phyloP scores from a whole-genome alignment of 495 filamentous ascomycete species.

The Xylaria grammica region DNA sequence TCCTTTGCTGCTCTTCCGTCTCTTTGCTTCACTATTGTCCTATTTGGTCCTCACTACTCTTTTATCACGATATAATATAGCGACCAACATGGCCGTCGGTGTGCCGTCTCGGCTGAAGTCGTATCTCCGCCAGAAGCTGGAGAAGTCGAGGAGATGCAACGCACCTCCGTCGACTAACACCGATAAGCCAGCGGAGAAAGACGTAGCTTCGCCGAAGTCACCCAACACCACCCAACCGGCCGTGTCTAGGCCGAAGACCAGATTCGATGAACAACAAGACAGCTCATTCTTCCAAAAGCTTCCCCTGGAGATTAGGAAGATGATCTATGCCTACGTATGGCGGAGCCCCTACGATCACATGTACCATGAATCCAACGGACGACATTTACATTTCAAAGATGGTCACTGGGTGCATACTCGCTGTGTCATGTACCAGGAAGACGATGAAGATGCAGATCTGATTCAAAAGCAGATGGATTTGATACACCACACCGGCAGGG shows the following conservation, averaged over 20 bases:
- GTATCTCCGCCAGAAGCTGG: slow-evolving; percentile 28
- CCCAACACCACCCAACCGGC: neutral
- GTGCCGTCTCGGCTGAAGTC: slow-evolving; percentile 30
- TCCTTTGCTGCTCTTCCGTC: neutral
- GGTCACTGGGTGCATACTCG: slow-evolving; percentile 36
- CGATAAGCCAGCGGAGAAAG: slow-evolving; percentile 18
- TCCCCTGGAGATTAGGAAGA: slow-evolving; percentile 39
- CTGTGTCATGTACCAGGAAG: slow-evolving; percentile 39
- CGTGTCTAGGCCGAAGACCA: neutral
- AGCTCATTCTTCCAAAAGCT: slow-evolving; percentile 35
- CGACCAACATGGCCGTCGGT: slow-evolving; percentile 28
- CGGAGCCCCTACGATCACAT: slow-evolving; percentile 29
- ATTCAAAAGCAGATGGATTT: slow-evolving; percentile 39
- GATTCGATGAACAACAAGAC: slow-evolving; percentile 23
- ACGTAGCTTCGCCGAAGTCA: neutral
- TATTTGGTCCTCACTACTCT: neutral
- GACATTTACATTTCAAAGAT: slow-evolving; percentile 37
- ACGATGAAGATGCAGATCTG: slow-evolving; percentile 34
- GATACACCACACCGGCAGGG: slow-evolving; percentile 27
- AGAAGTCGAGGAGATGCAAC: slow-evolving; percentile 29
- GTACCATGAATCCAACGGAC: slow-evolving; percentile 30
- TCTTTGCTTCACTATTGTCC: neutral
- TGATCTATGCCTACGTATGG: slow-evolving; percentile 41
- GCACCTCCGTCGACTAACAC: slow-evolving; percentile 11
- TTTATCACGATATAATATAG: neutral